phyloP scores from a whole-genome alignment of 148 eudicot species.

The Salicornia ramosissima region DNA sequence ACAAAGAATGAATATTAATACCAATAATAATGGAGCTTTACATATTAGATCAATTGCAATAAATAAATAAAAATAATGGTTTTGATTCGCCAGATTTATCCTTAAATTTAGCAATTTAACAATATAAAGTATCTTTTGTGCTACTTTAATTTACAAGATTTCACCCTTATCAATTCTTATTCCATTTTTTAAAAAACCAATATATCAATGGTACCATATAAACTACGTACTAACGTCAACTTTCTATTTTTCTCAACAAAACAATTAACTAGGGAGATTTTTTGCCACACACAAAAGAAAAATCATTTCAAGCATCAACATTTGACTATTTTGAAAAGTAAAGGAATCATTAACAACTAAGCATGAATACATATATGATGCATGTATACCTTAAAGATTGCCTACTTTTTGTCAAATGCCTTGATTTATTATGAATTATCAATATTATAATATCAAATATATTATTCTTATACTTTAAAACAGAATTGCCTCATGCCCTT shows the following conservation, averaged over 20 bases:
- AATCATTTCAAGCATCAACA: neutral
- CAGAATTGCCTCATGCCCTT: no score
- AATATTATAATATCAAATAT: neutral
- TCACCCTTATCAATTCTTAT: no score
- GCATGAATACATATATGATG: neutral
- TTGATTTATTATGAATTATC: neutral
- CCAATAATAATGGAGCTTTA: no score
- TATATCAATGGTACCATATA: no score
- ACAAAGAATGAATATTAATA: no score
- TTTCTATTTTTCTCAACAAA: neutral
- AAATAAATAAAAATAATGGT: no score
- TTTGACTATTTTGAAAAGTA: constrained; percentile 9
- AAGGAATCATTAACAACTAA: constrained; percentile 18
- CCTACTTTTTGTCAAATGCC: constrained; percentile 13
- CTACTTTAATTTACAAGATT: no score
- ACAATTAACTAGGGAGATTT: neutral
- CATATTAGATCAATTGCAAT: no score
- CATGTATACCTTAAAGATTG: constrained; percentile 15
- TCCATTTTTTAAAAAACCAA: no score
- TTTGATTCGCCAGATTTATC: neutral
- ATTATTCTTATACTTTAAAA: no score
- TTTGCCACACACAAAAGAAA: neutral
- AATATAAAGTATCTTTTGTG: no score
- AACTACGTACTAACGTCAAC: no score
- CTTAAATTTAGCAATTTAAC: neutral